Conservation (phyloP, 495 filamentous ascomycete species). For the Xylaria scruposa region DNA sequence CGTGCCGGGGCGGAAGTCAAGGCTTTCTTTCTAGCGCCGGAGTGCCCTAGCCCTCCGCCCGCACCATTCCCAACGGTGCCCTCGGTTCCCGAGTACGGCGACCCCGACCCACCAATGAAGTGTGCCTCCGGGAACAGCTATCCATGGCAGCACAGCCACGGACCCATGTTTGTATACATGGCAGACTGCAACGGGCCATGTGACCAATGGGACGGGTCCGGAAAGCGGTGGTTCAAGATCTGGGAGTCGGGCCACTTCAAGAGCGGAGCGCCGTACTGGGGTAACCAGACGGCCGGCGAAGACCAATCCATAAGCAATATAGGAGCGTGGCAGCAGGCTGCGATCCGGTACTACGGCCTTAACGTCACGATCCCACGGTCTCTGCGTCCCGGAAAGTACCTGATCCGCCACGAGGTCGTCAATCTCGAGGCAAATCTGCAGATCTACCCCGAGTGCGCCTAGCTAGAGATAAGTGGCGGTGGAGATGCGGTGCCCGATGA, state of each 20-base stretch:
- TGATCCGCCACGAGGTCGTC: background rate
- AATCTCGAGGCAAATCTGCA: background rate
- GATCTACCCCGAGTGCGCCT: background rate
- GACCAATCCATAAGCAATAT: background rate
- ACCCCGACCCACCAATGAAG: background rate
- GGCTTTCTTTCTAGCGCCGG: constrained; percentile 49
- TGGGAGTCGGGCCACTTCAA: constrained; percentile 24
- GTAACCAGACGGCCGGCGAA: background rate
- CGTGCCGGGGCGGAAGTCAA: constrained; percentile 44
- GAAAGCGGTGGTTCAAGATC: constrained; percentile 59
- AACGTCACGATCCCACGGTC: background rate
- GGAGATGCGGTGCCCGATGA: background rate
- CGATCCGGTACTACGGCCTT: background rate
- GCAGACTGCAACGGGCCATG: constrained; percentile 42
- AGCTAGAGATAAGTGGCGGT: background rate
- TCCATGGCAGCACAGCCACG: background rate
- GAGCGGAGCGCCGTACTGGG: background rate
- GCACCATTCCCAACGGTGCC: background rate
- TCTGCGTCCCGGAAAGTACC: background rate
- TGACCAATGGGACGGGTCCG: constrained; percentile 42
- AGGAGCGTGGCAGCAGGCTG: background rate
- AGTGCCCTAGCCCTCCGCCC: background rate
- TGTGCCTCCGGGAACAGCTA: background rate
- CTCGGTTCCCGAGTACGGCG: background rate
- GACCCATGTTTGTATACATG: constrained; percentile 54